A percentile compares a stretch with the other conserved stretches of the same genome.
Conservation (phyloP, 2,329 filamentous ascomycete genomes). For the Cadophora luteo-olivacea region DNA sequence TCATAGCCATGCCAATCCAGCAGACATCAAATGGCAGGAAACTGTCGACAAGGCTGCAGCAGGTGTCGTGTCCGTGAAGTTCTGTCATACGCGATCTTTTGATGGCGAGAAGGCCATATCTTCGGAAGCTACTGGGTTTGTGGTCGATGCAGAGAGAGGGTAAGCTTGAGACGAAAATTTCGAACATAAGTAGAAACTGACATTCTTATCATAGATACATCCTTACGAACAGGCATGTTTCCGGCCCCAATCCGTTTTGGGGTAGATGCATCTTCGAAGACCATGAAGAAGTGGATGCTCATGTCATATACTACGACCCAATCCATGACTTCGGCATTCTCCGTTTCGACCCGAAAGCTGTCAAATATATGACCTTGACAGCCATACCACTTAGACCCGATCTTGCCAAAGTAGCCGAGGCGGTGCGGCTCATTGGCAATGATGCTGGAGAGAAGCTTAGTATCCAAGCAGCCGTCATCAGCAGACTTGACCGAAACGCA, state of each 20-base stretch:
- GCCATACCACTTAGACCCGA: slow-evolving; percentile 84
- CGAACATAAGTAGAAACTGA: not conserved
- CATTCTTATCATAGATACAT: slow-evolving; percentile 66
- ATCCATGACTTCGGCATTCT: slow-evolving; percentile 98
- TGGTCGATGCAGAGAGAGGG: slow-evolving; percentile 21
- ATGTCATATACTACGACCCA: slow-evolving; percentile 95
- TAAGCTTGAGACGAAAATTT: not conserved
- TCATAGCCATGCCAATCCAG: slow-evolving; percentile 10
- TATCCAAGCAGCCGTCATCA: slow-evolving; percentile 97
- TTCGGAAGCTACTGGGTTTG: slow-evolving; percentile 18
- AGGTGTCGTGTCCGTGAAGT: slow-evolving; percentile 17
- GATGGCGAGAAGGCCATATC: slow-evolving; percentile 18
- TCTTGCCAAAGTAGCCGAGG: slow-evolving; percentile 85
- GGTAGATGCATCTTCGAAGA: slow-evolving; percentile 99
- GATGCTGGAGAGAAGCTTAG: slow-evolving; percentile 98
- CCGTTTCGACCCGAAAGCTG: slow-evolving; percentile 91
- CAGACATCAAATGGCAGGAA: slow-evolving; percentile 16
- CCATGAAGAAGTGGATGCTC: slow-evolving; percentile 94
- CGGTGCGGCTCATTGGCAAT: slow-evolving; percentile 97
- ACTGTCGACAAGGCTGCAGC: slow-evolving; percentile 18
- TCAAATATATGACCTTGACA: slow-evolving; percentile 94
- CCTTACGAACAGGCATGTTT: slow-evolving; percentile 89
- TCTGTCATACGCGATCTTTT: slow-evolving; percentile 20
- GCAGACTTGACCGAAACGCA: slow-evolving; percentile 92
- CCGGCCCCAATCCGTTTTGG: slow-evolving; percentile 95